phyloP scores from a whole-genome alignment of 2,329 filamentous ascomycete species.

The Periconia sp. region DNA sequence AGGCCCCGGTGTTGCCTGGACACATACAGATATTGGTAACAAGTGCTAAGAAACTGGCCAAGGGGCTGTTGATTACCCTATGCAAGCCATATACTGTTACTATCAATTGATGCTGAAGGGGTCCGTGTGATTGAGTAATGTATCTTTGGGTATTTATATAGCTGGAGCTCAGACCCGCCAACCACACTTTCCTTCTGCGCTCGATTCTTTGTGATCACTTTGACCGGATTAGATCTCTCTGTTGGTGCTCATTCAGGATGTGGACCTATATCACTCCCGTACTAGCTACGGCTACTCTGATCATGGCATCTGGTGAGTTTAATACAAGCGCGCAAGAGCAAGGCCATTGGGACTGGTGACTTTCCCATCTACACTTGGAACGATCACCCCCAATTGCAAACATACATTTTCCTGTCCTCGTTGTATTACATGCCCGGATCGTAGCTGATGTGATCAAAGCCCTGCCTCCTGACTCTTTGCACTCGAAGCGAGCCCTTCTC shows the following conservation, averaged over 20 bases:
- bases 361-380: neutral
- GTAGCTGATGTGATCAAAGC: slow-evolving; percentile 16
- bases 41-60: slow-evolving; percentile 17
- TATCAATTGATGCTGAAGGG: neutral
- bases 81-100: neutral
- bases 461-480: slow-evolving; percentile 17
- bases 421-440: neutral
- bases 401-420: too few relatives aligned
- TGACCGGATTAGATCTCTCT: neutral
- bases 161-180: neutral
- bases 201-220: neutral
- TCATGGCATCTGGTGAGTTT: slow-evolving; percentile 22
- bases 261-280: slow-evolving; percentile 25
- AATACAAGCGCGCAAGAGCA: neutral
- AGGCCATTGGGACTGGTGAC: too few relatives aligned
- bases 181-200: neutral
- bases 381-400: neutral
- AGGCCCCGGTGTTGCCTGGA: neutral
- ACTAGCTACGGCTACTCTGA: slow-evolving; percentile 23
- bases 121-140: neutral
- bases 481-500: slow-evolving; percentile 25
- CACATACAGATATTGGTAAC: neutral
- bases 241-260: slow-evolving; percentile 17
- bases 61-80: slow-evolving; percentile 3
- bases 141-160: slow-evolving; percentile 22